phyloP scores from a whole-genome alignment of 176 grass and related monocot genomes.

The Aechmea fasciata region DNA sequence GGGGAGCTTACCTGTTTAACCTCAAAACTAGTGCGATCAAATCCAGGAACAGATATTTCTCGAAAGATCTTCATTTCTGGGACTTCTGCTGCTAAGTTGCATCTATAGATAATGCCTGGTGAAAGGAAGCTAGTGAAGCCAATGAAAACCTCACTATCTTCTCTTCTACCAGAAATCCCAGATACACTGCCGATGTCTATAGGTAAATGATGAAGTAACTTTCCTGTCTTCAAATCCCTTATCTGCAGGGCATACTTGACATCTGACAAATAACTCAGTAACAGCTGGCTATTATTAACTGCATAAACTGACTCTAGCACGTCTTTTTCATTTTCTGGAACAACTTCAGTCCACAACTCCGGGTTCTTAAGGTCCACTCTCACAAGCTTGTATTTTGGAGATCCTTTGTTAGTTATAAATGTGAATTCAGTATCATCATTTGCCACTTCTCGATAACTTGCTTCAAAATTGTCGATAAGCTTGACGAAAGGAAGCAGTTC shows the following conservation, averaged over 20 bases:
- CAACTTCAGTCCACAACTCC: slow-evolving; percentile 52
- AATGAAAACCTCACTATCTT: slow-evolving; percentile 78
- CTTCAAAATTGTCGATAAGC: slow-evolving; percentile 84
- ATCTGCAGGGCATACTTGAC: slow-evolving; percentile 82
- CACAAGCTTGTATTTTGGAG: slow-evolving; percentile 74
- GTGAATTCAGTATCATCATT: slow-evolving; percentile 75
- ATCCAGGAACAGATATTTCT: slow-evolving; percentile 73
- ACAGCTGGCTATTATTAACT: slow-evolving; percentile 60
- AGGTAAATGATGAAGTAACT: slow-evolving; percentile 65
- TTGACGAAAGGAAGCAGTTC: slow-evolving; percentile 78
- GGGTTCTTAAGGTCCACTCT: slow-evolving; percentile 57
- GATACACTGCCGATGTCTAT: slow-evolving; percentile 82
- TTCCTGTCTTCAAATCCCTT: slow-evolving; percentile 71
- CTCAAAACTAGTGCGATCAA: slow-evolving; percentile 63
- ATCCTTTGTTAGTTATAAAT: slow-evolving; percentile 78
- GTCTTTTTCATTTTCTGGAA: slow-evolving; percentile 74
- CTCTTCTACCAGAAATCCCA: slow-evolving; percentile 62
- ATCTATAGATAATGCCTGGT: slow-evolving; percentile 76
- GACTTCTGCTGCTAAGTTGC: slow-evolving; percentile 44
- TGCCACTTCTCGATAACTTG: slow-evolving; percentile 56
- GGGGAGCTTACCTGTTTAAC: slow-evolving; percentile 59
- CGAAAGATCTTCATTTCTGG: slow-evolving; percentile 78
- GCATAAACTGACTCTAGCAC: slow-evolving; percentile 55
- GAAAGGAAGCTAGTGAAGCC: slow-evolving; percentile 87
- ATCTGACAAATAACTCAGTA: slow-evolving; percentile 88